These are phyloP conservation scores for Ustilago hordei DNA, from an alignment of 1,284 basidiomycete genomes.

Conservation along the genomic window DNA sequence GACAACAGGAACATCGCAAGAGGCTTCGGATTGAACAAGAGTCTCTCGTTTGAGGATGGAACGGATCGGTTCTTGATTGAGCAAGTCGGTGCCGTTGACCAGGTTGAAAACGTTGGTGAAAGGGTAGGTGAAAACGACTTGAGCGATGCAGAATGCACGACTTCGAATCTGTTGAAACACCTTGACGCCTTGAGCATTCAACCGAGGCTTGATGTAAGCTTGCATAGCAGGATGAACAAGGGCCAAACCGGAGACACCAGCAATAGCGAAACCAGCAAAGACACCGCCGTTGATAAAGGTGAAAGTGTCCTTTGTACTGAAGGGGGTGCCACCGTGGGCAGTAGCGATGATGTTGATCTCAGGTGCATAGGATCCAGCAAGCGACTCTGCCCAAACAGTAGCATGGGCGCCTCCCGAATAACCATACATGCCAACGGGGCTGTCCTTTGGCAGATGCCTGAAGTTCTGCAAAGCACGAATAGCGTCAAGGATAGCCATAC, in stretches of 20 bases:
- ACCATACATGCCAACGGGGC: conserved; percentile 44
- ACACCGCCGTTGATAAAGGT: conserved; percentile 42
- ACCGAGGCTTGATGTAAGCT: conserved; percentile 15
- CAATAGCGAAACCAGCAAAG: conserved; percentile 57
- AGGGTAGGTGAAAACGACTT: conserved; percentile 27
- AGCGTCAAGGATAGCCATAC: conserved; percentile 55
- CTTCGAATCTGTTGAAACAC: conserved; percentile 24
- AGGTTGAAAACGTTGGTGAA: conserved; percentile 42
- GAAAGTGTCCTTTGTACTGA: conserved; percentile 47
- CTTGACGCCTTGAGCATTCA: conserved; percentile 34
- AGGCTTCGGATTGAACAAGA: conserved; percentile 38
- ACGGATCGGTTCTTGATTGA: conserved; percentile 32
- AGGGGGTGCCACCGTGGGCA: conserved; percentile 61
- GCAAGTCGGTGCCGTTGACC: conserved; percentile 48
- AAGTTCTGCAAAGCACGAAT: conserved; percentile 51
- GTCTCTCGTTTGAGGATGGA: conserved; percentile 39
- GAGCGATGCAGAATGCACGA: conserved; percentile 35
- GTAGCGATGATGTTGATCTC: conserved; percentile 61
- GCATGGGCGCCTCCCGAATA: conserved; percentile 62
- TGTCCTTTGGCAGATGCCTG: conserved; percentile 31
- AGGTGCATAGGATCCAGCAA: conserved; percentile 49
- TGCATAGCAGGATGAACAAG: conserved; percentile 46
- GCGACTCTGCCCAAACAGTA: conserved; percentile 49
- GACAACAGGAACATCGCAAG: conserved; percentile 31
- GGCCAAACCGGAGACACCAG: conserved; percentile 51